A percentile compares a stretch with the other conserved stretches of the same genome.
Conservation (phyloP, 169 alveolate genomes). For the Plasmodium gaboni region DNA sequence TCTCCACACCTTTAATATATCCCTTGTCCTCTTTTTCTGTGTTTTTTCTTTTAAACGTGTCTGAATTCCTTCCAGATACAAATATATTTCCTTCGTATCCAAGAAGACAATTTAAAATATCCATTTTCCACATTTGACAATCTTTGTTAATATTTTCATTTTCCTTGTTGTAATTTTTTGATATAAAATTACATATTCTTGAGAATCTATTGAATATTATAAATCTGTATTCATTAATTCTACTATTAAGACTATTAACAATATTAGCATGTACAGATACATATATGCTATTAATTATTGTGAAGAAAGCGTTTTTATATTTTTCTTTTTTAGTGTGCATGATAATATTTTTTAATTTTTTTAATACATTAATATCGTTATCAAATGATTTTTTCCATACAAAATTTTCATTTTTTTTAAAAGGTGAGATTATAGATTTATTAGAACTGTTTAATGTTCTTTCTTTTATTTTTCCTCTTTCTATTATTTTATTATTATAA, state of each 20-base stretch:
- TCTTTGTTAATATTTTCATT: neutral
- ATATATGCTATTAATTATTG: conserved; percentile 52
- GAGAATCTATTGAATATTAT: conserved; percentile 37
- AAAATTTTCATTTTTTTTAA: conserved; percentile 2
- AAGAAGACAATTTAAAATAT: conserved; percentile 25
- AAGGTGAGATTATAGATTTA: neutral
- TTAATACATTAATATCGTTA: conserved; percentile 28
- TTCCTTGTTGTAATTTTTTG: neutral
- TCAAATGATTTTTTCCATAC: conserved; percentile 40
- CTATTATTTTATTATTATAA: neutral
- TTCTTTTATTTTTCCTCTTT: neutral
- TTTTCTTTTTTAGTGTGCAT: conserved; percentile 18
- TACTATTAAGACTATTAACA: conserved; percentile 20
- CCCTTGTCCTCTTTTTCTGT: too few relatives aligned
- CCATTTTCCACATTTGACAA: neutral
- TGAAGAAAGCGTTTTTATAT: conserved; percentile 31
- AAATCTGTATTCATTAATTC: conserved; percentile 57
- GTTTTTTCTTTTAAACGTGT: too few relatives aligned
- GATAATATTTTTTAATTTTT: conserved; percentile 13
- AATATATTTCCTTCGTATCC: conserved; percentile 36
- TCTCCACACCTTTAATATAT: too few relatives aligned
- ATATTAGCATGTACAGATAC: conserved; percentile 41
- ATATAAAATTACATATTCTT: neutral
- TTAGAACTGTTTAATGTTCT: neutral
- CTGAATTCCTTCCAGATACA: neutral